Percentiles rank a stretch among this genome's conserved stretches.
Evolutionary conservation across 148 eudicot species (phyloP).

Genomic region (Rhododendron kiyosumense): DNA sequence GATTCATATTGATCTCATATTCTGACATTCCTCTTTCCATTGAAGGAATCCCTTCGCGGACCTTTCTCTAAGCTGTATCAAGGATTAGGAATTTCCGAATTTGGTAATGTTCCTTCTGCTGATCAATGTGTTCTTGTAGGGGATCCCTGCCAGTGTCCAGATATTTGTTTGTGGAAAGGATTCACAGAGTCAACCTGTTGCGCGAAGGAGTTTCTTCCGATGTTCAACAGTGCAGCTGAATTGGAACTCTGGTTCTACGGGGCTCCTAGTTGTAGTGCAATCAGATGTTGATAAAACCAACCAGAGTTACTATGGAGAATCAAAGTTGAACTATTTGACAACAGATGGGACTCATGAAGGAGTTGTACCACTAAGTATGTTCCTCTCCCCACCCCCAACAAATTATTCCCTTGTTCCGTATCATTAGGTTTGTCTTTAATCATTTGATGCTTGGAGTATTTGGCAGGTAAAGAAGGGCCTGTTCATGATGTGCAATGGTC

Average conservation of each 20-base stretch:
- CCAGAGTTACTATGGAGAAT: slow-evolving; percentile 98
- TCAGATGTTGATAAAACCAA: slow-evolving; percentile 98
- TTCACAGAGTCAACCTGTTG: slow-evolving; percentile 62
- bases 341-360: slow-evolving; percentile 87
- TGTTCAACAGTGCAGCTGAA: slow-evolving; percentile 77
- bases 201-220: slow-evolving; percentile 91
- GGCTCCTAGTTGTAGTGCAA: slow-evolving; percentile 83
- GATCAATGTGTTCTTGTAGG: slow-evolving; percentile 39
- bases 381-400: not conserved
- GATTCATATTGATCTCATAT: not conserved
- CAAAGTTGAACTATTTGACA: slow-evolving; percentile 87
- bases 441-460: slow-evolving; percentile 16
- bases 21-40: not conserved
- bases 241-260: slow-evolving; percentile 90
- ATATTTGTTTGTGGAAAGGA: slow-evolving; percentile 69
- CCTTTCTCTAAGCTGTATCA: not conserved
- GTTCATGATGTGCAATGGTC: slow-evolving; percentile 99
- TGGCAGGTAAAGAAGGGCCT: slow-evolving; percentile 93
- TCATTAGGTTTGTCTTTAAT: slow-evolving; percentile 3
- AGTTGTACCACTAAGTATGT: slow-evolving; percentile 85
- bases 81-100: slow-evolving; percentile 11
- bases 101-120: not conserved
- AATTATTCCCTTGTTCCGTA: not conserved
- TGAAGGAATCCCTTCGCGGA: not conserved
- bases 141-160: slow-evolving; percentile 92